Conservation (phyloP, 352 stramenopile genomes). For the Pythium dissimile region DNA sequence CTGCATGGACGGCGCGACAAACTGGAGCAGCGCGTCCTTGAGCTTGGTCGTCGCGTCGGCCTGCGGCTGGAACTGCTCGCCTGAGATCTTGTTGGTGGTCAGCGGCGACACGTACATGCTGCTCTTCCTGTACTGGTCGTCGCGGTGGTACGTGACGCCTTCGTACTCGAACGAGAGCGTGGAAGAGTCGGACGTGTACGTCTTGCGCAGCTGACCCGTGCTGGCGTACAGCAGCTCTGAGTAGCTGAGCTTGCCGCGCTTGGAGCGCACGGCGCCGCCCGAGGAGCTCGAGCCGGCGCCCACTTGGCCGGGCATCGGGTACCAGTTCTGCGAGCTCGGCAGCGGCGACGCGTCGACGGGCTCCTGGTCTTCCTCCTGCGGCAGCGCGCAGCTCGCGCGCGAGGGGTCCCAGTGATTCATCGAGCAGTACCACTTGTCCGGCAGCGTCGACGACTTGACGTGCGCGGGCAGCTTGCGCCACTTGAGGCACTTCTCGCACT, state of each 20-base stretch:
- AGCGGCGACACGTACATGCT: conserved; percentile 73
- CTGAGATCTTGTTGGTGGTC: conserved; percentile 26
- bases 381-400: conserved; percentile 61
- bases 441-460: conserved; percentile 90
- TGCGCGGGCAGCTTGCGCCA: conserved; percentile 93
- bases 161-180: conserved; percentile 78
- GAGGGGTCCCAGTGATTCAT: conserved; percentile 94
- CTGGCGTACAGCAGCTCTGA: conserved; percentile 76
- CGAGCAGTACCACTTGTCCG: conserved; percentile 96
- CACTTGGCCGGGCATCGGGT: conserved; percentile 46
- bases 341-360: conserved; percentile 41
- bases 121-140: conserved; percentile 79
- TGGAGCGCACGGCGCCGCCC: conserved; percentile 16
- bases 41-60: conserved; percentile 6
- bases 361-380: conserved; percentile 80
- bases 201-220: conserved; percentile 77
- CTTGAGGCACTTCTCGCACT: conserved; percentile 96
- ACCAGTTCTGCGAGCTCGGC: conserved; percentile 57
- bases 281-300: conserved; percentile 16
- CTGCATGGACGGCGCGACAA: conserved; percentile 15
- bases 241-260: conserved; percentile 78
- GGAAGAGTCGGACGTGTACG: conserved; percentile 76
- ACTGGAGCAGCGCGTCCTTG: conserved; percentile 1
- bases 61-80: conserved; percentile 16
- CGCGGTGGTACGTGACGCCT: conserved; percentile 58